Conservation (phyloP, 495 filamentous ascomycete genomes). For the Cryomyces antarcticus region DNA sequence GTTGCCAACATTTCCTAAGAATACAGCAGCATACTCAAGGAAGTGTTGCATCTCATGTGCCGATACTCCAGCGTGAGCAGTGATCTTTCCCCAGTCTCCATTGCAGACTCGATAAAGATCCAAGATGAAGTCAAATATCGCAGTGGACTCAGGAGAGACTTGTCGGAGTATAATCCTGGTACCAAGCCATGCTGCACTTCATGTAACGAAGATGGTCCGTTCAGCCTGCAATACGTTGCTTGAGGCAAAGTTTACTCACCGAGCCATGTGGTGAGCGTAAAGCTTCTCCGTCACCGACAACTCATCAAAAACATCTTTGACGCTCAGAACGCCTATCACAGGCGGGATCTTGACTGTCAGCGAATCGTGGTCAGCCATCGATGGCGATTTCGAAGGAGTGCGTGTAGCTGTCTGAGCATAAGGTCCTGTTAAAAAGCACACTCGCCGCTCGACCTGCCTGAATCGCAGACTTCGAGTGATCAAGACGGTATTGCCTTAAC, state of each 20-base stretch:
- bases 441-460: too few relatives aligned
- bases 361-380: too few relatives aligned
- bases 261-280: constrained; percentile 12
- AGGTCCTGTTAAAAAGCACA: too few relatives aligned
- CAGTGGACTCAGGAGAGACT: constrained; percentile 20
- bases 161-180: constrained; percentile 21
- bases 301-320: constrained; percentile 4
- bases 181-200: constrained; percentile 22
- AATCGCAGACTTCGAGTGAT: too few relatives aligned
- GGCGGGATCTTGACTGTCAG: too few relatives aligned
- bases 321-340: too few relatives aligned
- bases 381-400: too few relatives aligned
- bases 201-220: neutral
- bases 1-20: constrained; percentile 13
- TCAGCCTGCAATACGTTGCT: neutral
- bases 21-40: constrained; percentile 12
- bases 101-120: constrained; percentile 16
- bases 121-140: constrained; percentile 22
- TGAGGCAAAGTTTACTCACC: neutral
- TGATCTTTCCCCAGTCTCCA: constrained; percentile 18
- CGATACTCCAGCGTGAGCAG: constrained; percentile 1
- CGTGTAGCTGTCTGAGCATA: too few relatives aligned
- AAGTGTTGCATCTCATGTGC: constrained; percentile 2
- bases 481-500: too few relatives aligned
- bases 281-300: constrained; percentile 11